phyloP scores from a whole-genome alignment of 2,329 filamentous ascomycete genomes.

The Verticillium longisporum region DNA sequence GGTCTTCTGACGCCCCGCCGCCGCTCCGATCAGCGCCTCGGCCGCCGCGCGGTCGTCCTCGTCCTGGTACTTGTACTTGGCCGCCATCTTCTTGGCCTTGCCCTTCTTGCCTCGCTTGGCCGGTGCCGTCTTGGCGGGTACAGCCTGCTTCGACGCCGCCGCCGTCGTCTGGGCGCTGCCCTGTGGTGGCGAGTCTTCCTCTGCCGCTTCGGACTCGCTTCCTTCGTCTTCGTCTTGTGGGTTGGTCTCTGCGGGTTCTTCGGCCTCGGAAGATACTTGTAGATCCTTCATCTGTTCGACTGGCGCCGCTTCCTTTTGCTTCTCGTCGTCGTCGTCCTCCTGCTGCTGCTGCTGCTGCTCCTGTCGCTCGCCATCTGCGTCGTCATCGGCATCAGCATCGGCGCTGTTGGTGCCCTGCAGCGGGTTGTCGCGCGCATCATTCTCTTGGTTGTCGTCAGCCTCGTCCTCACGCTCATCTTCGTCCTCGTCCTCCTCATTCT shows the following conservation, averaged over 20 bases:
- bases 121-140: conserved; percentile 34
- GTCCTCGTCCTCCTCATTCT: conserved; percentile 27
- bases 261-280: conserved; percentile 6
- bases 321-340: conserved; percentile 18
- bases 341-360: conserved; percentile 14
- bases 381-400: conserved; percentile 17
- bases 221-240: conserved; percentile 15
- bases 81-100: conserved; percentile 80
- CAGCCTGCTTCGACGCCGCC: conserved; percentile 14
- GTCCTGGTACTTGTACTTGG: conserved; percentile 90
- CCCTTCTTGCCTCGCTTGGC: conserved; percentile 67
- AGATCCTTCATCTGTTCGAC: conserved; percentile 8
- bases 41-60: conserved; percentile 84
- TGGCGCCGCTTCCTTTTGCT: conserved; percentile 7
- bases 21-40: conserved; percentile 78
- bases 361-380: conserved; percentile 11
- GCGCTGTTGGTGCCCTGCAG: conserved; percentile 22
- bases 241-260: conserved; percentile 15
- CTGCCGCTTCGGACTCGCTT: conserved; percentile 14
- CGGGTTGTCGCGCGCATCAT: conserved; percentile 27
- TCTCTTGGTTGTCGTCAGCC: conserved; percentile 8
- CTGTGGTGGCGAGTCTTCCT: too few relatives aligned
- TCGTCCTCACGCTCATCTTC: too few relatives aligned
- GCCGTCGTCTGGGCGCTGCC: conserved; percentile 1
- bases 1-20: conserved; percentile 57